Evolutionary conservation across 176 grass and related monocot genomes (phyloP).

Genomic region (Typha latifolia): DNA sequence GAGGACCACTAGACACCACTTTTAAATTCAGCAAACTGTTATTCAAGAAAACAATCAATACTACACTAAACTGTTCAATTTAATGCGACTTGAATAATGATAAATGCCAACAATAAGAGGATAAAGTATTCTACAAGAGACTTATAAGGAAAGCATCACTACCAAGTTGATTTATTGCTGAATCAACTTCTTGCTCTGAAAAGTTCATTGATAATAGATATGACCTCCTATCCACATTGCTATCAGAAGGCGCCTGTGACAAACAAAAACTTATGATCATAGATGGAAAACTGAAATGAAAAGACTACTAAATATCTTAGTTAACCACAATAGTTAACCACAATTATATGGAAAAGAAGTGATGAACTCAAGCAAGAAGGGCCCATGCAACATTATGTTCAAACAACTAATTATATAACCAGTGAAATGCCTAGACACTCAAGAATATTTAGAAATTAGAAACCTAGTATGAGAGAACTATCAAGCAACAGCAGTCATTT

Average conservation of each 20-base stretch:
- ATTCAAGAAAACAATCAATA: no score
- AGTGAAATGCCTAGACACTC: not conserved
- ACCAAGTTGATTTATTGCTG: conserved; percentile 59
- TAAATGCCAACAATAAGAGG: not conserved
- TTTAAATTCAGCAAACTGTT: no score
- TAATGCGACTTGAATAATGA: no score
- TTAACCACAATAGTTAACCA: not conserved
- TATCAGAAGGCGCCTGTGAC: conserved; percentile 34
- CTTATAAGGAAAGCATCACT: conserved; percentile 16
- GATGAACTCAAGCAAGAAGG: not conserved
- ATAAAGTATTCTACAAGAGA: not conserved
- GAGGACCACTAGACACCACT: no score
- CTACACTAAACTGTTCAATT: no score
- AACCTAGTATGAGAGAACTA: no score
- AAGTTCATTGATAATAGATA: conserved; percentile 84
- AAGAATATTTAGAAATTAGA: no score
- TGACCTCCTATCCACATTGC: conserved; percentile 40
- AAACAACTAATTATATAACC: not conserved
- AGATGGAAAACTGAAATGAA: not conserved
- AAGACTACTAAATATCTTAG: not conserved
- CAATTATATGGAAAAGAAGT: not conserved
- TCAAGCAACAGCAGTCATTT: no score
- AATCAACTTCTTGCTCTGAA: conserved; percentile 64
- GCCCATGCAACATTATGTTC: not conserved
- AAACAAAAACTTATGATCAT: not conserved